Base-by-base conservation (phyloP, 805 yeast genomes). In the Saturnispora galanensis region DNA sequence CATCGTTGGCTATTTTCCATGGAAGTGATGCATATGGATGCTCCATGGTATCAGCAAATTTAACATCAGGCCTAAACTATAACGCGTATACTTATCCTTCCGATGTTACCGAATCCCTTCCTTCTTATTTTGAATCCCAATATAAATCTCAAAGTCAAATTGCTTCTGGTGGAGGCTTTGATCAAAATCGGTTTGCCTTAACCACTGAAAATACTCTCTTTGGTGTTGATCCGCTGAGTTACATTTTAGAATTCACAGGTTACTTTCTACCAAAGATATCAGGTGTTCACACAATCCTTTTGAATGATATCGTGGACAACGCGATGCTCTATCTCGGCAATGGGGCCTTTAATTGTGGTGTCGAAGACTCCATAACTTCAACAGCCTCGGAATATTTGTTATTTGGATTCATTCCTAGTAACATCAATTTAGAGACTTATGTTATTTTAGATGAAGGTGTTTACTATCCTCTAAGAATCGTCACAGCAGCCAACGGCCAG, bases 321-420 rank as follows among this genome's bases (percentile, higher is more conserved):
- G 62, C 54, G 16, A 57, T 56, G 50, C 58, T 67, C 33, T 56
- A 52, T 39, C 46, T 60, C 32, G 66, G 66, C 38, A 58, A 58
- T 9, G 52, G 50, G 39, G 63, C 63, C 8, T 57, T 68, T 29
- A 55, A 54, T 13, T 69, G 74, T 52, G 60, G 67, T 33, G 61
- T 8, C 16, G 41, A 38, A 38, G 16, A 29, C 8, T 8, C 21
- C 8, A 9, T 30, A 6, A 17, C 30, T 31, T 18, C 41, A 13
- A 12, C 16, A 16, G 26, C 15, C 12, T 11, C 11, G 11, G 13
- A 18, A 16, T 38, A 38, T 28, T 13, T 38, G 18, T 7, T 38
- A 5, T 38, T 38, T 26, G 16, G 28, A 17, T 38, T 34, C 11
- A 30, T 13, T 12, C 35, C 28, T 10, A 13, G 7, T 29, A 26